phyloP scores from a whole-genome alignment of 2,329 filamentous ascomycete species.

The Drechslerella coelobrocha region DNA sequence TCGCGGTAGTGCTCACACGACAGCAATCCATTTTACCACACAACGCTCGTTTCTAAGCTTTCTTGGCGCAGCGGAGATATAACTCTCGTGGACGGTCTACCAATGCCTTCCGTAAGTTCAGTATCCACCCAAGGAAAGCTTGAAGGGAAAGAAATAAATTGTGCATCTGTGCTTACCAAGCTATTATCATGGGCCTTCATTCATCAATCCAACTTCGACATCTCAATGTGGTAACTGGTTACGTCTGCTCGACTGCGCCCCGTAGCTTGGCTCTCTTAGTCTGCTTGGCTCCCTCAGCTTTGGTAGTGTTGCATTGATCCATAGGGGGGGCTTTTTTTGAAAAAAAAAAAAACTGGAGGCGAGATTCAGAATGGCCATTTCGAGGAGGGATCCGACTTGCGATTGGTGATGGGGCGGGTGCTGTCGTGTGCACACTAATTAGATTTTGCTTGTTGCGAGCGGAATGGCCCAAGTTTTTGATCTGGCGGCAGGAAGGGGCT shows the following conservation, averaged over 20 bases:
- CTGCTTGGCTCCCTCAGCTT: neutral
- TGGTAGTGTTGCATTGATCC: neutral
- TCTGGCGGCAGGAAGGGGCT: constrained; percentile 13
- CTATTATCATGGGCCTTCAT: neutral
- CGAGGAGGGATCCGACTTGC: neutral
- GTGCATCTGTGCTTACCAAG: neutral
- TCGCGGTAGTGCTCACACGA: too few relatives aligned
- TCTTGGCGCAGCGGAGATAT: too few relatives aligned
- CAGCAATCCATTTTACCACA: too few relatives aligned
- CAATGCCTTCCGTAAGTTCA: too few relatives aligned
- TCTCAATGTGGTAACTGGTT: neutral
- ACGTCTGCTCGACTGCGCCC: neutral
- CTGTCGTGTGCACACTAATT: neutral
- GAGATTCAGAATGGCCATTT: too few relatives aligned
- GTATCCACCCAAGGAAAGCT: too few relatives aligned
- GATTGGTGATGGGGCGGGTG: neutral
- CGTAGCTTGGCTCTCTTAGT: neutral
- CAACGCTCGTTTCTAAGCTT: too few relatives aligned
- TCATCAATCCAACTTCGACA: neutral
- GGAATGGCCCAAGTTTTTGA: too few relatives aligned
- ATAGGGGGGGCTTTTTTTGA: too few relatives aligned
- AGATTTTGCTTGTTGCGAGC: neutral
- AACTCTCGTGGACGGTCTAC: too few relatives aligned
- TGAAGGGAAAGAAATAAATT: too few relatives aligned
- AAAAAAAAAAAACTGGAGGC: too few relatives aligned